Evolutionary conservation across 768 basidiomycete species (phyloP).

Genomic region (Trametes villosa): DNA sequence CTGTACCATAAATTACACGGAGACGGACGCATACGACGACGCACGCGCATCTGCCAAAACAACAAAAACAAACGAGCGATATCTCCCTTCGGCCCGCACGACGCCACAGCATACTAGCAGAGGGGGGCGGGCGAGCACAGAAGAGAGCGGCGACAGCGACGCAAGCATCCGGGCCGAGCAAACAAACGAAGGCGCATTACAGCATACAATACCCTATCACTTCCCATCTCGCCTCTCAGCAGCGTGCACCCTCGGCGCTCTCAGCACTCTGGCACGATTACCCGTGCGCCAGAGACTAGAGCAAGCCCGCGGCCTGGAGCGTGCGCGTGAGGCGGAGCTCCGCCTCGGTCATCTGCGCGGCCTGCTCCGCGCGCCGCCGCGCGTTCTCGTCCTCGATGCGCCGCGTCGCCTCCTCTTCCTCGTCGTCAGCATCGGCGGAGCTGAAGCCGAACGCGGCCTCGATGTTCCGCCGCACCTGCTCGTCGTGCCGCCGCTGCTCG

Average conservation of each 20-base stretch:
- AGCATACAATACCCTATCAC: neutral
- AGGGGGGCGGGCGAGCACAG: neutral
- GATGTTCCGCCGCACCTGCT: slow-evolving; percentile 53
- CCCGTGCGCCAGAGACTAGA: slow-evolving; percentile 14
- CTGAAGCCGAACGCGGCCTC: slow-evolving; percentile 55
- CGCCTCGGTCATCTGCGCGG: slow-evolving; percentile 20
- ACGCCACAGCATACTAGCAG: neutral
- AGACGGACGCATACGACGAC: neutral
- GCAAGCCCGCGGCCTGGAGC: slow-evolving; percentile 31
- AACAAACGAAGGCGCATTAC: neutral
- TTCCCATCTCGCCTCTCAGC: neutral
- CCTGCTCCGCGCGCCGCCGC: neutral
- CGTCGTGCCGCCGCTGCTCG: slow-evolving; percentile 57
- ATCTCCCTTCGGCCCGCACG: no score
- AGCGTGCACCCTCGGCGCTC: neutral
- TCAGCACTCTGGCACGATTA: neutral
- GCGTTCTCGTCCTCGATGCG: slow-evolving; percentile 14
- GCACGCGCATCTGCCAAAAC: neutral
- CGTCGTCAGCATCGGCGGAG: slow-evolving; percentile 25
- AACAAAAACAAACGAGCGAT: neutral
- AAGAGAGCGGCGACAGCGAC: neutral
- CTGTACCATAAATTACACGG: slow-evolving; percentile 17
- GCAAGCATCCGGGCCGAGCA: neutral
- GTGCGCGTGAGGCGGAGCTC: slow-evolving; percentile 31
- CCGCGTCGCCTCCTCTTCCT: slow-evolving; percentile 36